A percentile compares a stretch with the other conserved stretches of the same genome.
Evolutionary conservation across 1,139 yeast genomes (phyloP).

Genomic region (Pneumocystis wakefieldiae): DNA sequence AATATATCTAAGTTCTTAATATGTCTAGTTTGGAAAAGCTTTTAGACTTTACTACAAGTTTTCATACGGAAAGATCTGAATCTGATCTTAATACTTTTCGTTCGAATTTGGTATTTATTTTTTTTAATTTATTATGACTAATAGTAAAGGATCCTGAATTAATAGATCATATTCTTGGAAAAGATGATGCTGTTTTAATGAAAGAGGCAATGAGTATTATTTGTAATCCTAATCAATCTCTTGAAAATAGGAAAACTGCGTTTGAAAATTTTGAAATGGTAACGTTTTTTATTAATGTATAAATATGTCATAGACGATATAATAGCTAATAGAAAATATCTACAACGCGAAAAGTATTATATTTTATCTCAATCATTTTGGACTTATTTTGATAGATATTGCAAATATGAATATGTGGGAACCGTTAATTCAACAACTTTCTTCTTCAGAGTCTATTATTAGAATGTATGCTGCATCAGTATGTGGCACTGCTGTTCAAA

Average conservation of each 20-base stretch:
- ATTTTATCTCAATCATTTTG: background rate
- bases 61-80: background rate
- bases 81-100: background rate
- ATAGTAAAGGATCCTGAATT: conserved; percentile 46
- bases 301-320: background rate
- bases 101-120: background rate
- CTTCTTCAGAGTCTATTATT: conserved; percentile 32
- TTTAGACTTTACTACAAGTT: background rate
- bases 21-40: background rate
- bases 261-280: conserved; percentile 81
- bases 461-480: conserved; percentile 53
- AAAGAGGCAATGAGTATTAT: conserved; percentile 53
- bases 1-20: background rate
- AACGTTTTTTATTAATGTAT: background rate
- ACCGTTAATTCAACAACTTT: conserved; percentile 39
- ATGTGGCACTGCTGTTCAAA: conserved; percentile 85
- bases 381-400: conserved; percentile 20
- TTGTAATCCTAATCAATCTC: conserved; percentile 42
- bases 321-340: conserved; percentile 57
- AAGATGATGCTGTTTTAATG: conserved; percentile 80
- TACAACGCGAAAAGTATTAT: conserved; percentile 77
- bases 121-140: background rate
- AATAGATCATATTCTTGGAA: conserved; percentile 65
- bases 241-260: conserved; percentile 57
- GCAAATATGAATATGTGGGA: conserved; percentile 76